Percentiles rank a stretch among this genome's conserved stretches.
phyloP scores from a whole-genome alignment of 768 basidiomycete species.

The Suillus variegatus region DNA sequence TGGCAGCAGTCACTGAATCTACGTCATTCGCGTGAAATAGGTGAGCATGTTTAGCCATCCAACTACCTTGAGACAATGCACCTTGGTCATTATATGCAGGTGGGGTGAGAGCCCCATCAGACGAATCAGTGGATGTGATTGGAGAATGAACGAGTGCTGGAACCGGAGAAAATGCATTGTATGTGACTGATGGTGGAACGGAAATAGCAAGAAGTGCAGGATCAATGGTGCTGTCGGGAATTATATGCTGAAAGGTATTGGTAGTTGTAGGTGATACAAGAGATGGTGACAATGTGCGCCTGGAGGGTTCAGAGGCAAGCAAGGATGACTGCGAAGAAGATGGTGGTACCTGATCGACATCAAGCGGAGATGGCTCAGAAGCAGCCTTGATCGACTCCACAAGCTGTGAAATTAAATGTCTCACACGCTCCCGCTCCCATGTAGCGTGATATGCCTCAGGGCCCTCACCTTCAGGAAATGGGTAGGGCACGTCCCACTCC shows the following conservation, averaged over 20 bases:
- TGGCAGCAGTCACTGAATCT: slow-evolving; percentile 23
- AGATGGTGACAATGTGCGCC: not conserved
- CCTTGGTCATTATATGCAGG: slow-evolving; percentile 1
- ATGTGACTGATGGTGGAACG: slow-evolving; percentile 10
- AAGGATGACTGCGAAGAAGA: not conserved
- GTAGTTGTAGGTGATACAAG: not conserved
- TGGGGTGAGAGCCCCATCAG: slow-evolving; percentile 1
- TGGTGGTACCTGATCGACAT: not conserved
- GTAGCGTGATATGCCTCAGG: slow-evolving; percentile 61
- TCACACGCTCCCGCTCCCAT: slow-evolving; percentile 68
- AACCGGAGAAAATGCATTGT: not conserved
- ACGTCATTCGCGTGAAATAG: not conserved
- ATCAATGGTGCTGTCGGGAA: slow-evolving; percentile 31
- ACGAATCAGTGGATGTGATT: slow-evolving; percentile 5
- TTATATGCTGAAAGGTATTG: not conserved
- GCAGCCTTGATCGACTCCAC: slow-evolving; percentile 61
- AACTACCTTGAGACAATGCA: not conserved
- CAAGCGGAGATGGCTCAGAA: slow-evolving; percentile 2
- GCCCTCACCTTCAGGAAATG: slow-evolving; percentile 70
- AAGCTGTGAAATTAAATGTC: slow-evolving; percentile 62
- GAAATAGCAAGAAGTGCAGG: slow-evolving; percentile 34
- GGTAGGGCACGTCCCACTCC: slow-evolving; percentile 85
- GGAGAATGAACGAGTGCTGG: slow-evolving; percentile 6
- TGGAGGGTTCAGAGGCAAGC: not conserved
- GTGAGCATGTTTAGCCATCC: not conserved